A percentile compares a stretch with the other conserved stretches of the same genome.
phyloP scores from a whole-genome alignment of 2,329 filamentous ascomycete species.

The Pestalotiopsis sp. region DNA sequence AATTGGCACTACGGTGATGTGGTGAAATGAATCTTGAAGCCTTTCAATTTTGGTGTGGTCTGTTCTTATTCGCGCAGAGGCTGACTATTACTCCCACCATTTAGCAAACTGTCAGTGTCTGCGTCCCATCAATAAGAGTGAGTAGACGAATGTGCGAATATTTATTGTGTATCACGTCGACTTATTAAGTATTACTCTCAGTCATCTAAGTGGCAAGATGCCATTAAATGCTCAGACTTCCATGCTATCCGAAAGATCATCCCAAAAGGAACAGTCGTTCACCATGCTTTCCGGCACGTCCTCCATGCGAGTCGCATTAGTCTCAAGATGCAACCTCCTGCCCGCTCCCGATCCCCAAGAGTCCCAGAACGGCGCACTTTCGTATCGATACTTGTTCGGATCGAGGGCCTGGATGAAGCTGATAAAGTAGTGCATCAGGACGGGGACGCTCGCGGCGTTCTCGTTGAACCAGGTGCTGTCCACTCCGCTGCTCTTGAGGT shows the following conservation, averaged over 20 bases:
- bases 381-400: slow-evolving; percentile 12
- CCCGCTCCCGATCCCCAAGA: slow-evolving; percentile 11
- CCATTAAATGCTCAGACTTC: not conserved
- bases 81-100: too few relatives aligned
- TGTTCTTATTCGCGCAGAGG: too few relatives aligned
- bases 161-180: not conserved
- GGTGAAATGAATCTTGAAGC: too few relatives aligned
- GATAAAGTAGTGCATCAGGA: slow-evolving; percentile 18
- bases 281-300: not conserved
- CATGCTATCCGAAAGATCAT: slow-evolving; percentile 2
- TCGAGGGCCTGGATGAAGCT: slow-evolving; percentile 16
- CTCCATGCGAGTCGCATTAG: slow-evolving; percentile 4
- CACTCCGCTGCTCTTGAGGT: not conserved
- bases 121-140: too few relatives aligned
- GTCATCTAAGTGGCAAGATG: rapidly evolving
- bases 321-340: not conserved
- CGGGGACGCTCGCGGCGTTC: slow-evolving; percentile 9
- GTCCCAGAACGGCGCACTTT: slow-evolving; percentile 14
- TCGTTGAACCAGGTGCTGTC: not conserved
- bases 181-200: not conserved
- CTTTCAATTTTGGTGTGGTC: too few relatives aligned
- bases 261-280: not conserved
- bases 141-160: too few relatives aligned
- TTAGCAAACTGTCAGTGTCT: too few relatives aligned
- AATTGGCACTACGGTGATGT: too few relatives aligned